Evolutionary conservation across 441 rosid genomes (phyloP).

Genomic region (Oxalis stricta): DNA sequence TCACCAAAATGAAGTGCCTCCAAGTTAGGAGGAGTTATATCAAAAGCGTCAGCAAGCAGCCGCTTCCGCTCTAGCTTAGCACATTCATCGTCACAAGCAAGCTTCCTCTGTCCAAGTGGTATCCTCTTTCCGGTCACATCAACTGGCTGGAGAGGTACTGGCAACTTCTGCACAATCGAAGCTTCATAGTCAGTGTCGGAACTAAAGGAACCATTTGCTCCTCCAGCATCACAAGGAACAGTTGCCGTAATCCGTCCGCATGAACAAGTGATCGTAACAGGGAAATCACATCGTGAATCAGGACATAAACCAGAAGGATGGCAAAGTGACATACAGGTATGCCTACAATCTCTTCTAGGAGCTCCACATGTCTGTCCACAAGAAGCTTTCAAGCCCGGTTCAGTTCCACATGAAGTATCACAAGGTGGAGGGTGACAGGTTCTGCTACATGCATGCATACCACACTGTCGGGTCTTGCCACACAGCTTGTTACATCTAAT

Average conservation of each 20-base stretch:
- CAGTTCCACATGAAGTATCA: slow-evolving; percentile 32
- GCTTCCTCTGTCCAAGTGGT: slow-evolving; percentile 89
- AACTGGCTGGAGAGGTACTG: slow-evolving; percentile 61
- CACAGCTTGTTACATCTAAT: slow-evolving; percentile 93
- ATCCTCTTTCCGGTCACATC: slow-evolving; percentile 45
- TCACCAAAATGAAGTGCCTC: slow-evolving; percentile 95
- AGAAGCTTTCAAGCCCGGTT: slow-evolving; percentile 40
- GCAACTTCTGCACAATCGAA: slow-evolving; percentile 60
- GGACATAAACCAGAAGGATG: slow-evolving; percentile 86
- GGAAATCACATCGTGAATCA: slow-evolving; percentile 68
- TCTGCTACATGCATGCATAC: slow-evolving; percentile 89
- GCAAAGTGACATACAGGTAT: slow-evolving; percentile 68
- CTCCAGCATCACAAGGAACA: slow-evolving; percentile 94
- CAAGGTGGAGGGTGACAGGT: slow-evolving; percentile 81
- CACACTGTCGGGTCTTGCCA: slow-evolving; percentile 92
- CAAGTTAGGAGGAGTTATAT: slow-evolving; percentile 58
- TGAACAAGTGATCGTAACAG: slow-evolving; percentile 68
- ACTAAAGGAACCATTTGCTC: slow-evolving; percentile 24
- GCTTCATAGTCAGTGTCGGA: slow-evolving; percentile 55
- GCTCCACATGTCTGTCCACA: slow-evolving; percentile 97
- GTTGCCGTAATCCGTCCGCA: slow-evolving; percentile 71
- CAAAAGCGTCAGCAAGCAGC: slow-evolving; percentile 93
- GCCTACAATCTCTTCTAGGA: slow-evolving; percentile 89
- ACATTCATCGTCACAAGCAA: slow-evolving; percentile 80
- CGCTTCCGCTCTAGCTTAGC: slow-evolving; percentile 86